Base-by-base conservation (phyloP, 176 grass and related monocot species). In the Urochloa ruziziensis region DNA sequence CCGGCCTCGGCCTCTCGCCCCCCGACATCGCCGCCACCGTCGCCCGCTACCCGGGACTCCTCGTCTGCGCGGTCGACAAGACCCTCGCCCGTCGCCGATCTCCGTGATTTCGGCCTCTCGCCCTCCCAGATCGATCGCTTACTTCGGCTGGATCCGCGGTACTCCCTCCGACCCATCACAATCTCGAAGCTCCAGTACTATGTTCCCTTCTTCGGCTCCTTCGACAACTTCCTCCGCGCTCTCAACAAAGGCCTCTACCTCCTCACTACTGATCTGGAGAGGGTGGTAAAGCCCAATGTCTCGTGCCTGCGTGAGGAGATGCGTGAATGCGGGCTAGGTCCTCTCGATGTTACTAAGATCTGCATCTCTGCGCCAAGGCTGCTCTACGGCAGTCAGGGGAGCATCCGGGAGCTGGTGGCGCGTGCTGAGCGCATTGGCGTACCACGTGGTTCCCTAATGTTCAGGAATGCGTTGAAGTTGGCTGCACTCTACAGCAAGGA, bases 251-350 rank as follows among this genome's bases (percentile, higher is more conserved):
- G 74, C 69, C 16, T 46, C 29, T 54, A 60, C 40, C 67, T 89
- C 70, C 68, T 94, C 17, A 25, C n/a, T 32, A 68, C 25, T 24
- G 62, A 83, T 75, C 48, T 91, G 14, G 82, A 88, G 11, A 76
- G 80, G 21, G 81, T 77, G 6, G 65, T 91, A 36, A 57, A 76
- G 73, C 88, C 82, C 11, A 94, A 94, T 17, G 57, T 83, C 10
- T 77, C 82, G 24, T 42, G 80, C 59, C 85, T 94, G 11, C 78
- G 82, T 2, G 35, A 76, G 46, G n/a, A n/a, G n/a, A n/a, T n/a
- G n/a, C n/a, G n/a, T n/a, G n/a, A n/a, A n/a, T 86, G 72, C 44
- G 75, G 74, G 39, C 24, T 94, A 43, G 53, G 33, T 47, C 72
- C 57, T 9, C 42, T 18, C 3, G 70, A 82, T 23, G 86, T 94